Evolutionary conservation across 352 stramenopile species (phyloP), one percentile per base, ranked within the genome.

Genomic region (Phytophthora parvispora): DNA sequence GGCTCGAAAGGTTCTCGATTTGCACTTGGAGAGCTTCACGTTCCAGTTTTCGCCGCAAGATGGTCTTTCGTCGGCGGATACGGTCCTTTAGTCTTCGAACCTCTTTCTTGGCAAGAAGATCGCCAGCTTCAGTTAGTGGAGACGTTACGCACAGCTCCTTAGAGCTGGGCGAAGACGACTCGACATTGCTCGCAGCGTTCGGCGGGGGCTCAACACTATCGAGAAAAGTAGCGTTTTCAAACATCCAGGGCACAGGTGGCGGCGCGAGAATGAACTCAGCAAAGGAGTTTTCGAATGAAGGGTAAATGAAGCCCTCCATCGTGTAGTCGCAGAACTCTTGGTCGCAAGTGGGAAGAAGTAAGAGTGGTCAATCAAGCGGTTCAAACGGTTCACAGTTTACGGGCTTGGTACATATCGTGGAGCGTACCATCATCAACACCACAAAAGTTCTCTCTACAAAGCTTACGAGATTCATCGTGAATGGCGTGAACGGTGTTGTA

Each of bases 11-110:
- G 3, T 64, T n/a, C 1, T 22, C 12, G 16, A 69, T 63, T 36
- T 69, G 20, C 42, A 9, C 18, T 4, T 22, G 4, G 5, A 69
- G 34, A 29, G 42, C 51, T 16, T 64, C 18, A 25, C 27, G 43
- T 43, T 69, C 61, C 8, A 31, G 53, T 1, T 52, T 69, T n/a
- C 61, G 61, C 6, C 61, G 61, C 2, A 43, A 3, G 9, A 29
- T 57, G 8, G 31, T 32, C 27, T 45, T 57, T 8, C 31, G 61
- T 31, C 61, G 9, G 18, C 61, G 61, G 20, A 69, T 69, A 10
- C 61, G 61, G 45, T 63, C 61, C 24, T 51, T 59, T 31, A 58
- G 25, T 63, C 51, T 36, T 48, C 43, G 51, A 48, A 24, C 18
- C 7, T 36, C 22, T 10, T 69, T 43, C 56, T 38, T 57, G 38